Conservation (phyloP, 441 rosid species). For the Populus hybrid region DNA sequence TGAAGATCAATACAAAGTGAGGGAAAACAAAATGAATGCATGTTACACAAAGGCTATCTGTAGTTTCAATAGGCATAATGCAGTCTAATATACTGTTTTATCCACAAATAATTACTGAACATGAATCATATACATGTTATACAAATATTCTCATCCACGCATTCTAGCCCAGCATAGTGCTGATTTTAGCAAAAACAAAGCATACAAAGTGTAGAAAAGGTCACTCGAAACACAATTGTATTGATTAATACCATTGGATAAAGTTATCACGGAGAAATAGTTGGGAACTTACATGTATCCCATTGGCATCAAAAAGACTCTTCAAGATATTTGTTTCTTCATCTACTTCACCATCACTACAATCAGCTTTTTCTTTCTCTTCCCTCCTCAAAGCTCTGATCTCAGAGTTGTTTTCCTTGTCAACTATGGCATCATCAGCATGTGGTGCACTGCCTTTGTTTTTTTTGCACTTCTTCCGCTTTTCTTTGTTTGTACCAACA, state of each 20-base stretch:
- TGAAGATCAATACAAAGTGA: background rate
- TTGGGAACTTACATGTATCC: slow-evolving; percentile 76
- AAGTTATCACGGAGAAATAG: background rate
- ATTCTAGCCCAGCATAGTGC: background rate
- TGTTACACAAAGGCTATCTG: background rate
- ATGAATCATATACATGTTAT: background rate
- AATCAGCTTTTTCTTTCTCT: slow-evolving; percentile 48
- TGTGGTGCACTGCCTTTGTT: slow-evolving; percentile 20
- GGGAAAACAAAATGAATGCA: background rate
- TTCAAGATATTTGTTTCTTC: slow-evolving; percentile 77
- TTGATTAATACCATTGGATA: background rate
- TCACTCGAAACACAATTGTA: background rate
- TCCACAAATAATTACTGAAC: background rate
- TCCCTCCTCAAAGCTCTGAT: slow-evolving; percentile 33
- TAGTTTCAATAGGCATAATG: background rate
- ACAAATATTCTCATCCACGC: background rate
- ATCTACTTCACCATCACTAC: slow-evolving; percentile 43
- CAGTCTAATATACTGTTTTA: background rate
- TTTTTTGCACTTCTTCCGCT: slow-evolving; percentile 23
- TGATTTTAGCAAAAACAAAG: background rate
- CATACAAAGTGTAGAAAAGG: background rate
- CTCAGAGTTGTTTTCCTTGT: slow-evolving; percentile 28
- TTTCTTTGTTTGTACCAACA: slow-evolving; percentile 48
- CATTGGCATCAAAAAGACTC: slow-evolving; percentile 79
- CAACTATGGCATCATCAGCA: slow-evolving; percentile 29